phyloP scores from a whole-genome alignment of 2,329 filamentous ascomycete genomes.

The Cladosporium halotolerans region DNA sequence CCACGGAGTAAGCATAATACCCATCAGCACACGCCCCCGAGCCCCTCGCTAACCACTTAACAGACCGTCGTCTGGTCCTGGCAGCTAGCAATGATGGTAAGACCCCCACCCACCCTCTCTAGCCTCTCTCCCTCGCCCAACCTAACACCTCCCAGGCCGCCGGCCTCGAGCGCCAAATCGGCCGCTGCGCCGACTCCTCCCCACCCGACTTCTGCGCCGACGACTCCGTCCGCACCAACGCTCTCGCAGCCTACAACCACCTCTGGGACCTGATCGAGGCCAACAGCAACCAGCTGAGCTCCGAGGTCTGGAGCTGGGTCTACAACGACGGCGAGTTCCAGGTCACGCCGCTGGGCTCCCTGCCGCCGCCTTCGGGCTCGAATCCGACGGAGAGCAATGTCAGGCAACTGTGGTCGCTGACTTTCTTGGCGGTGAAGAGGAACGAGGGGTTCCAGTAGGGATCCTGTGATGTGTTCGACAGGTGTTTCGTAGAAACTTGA shows the following conservation, averaged over 20 bases:
- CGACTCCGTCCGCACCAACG: conserved; percentile 36
- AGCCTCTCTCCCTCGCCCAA: background rate
- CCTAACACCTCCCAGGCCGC: conserved; percentile 36
- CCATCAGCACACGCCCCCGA: too few species aligned
- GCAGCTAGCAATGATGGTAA: conserved; percentile 56
- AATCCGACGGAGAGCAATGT: conserved; percentile 47
- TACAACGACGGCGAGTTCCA: conserved; percentile 45
- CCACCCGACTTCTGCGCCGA: conserved; percentile 48
- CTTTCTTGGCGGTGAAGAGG: conserved; percentile 50
- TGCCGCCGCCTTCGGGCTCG: conserved; percentile 43
- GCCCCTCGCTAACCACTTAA: background rate
- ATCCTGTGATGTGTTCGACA: too few species aligned
- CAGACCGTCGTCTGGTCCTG: conserved; percentile 58
- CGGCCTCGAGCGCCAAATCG: conserved; percentile 53
- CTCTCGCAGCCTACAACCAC: conserved; percentile 48
- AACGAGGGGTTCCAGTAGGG: conserved; percentile 10
- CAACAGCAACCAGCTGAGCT: conserved; percentile 47
- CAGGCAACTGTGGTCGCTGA: conserved; percentile 53
- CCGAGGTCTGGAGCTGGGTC: conserved; percentile 59
- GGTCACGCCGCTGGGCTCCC: conserved; percentile 46
- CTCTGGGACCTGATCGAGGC: conserved; percentile 57
- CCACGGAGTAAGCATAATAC: conserved; percentile 39
- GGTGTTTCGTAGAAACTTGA: too few species aligned
- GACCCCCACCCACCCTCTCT: background rate
- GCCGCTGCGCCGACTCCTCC: conserved; percentile 38